Base-by-base conservation (phyloP, 495 filamentous ascomycete genomes). In the Penicillium silybi region DNA sequence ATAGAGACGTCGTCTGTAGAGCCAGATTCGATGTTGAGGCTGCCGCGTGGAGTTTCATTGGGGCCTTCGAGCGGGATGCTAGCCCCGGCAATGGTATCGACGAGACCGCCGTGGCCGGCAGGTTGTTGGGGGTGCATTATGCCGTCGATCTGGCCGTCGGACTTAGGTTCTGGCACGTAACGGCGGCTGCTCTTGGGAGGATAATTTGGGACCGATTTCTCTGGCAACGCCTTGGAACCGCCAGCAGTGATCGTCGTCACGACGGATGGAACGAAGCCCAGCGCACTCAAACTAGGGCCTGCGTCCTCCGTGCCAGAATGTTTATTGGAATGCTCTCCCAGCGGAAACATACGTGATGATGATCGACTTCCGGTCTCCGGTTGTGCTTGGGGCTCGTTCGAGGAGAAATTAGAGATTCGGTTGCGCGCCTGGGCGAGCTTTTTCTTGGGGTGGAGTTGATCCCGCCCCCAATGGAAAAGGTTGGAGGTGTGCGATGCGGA, bases 71-170 rank as follows among this genome's bases (percentile, higher is more conserved):
- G 61, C 15, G 27, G 40, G 32, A 40, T 47, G 15, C 78, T 75
- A 11, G 73, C 78, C 3, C 81, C 75, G n/a, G 82, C 80, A 25
- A 38, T 26, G 26, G 61, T 86, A 85, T 3, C 90, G 15, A 86
- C 86, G 41, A 83, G 70, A 65, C 85, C 90, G 71, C 89, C 90
- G 37, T 86, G 86, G 47, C 86, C 91, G 0, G 65, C 61, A 7
- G 83, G 85, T 44, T 85, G 75, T 19, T 64, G 52, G 32, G 61
- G 48, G 22, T 70, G 48, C 45, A 66, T 60, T 41, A 74, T 49
- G 38, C 62, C 62, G 34, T 53, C 54, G 13, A 66, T 44, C 9
- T 52, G 40, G 27, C 51, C 34, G 43, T 61, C 54, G 38, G 68
- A 53, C 15, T 65, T 57, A 27, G 58, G 44, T 13, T 45, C 26